These are phyloP conservation scores for Iberis pinnata DNA, from an alignment of 345 rosid species.

Conservation along the genomic window DNA sequence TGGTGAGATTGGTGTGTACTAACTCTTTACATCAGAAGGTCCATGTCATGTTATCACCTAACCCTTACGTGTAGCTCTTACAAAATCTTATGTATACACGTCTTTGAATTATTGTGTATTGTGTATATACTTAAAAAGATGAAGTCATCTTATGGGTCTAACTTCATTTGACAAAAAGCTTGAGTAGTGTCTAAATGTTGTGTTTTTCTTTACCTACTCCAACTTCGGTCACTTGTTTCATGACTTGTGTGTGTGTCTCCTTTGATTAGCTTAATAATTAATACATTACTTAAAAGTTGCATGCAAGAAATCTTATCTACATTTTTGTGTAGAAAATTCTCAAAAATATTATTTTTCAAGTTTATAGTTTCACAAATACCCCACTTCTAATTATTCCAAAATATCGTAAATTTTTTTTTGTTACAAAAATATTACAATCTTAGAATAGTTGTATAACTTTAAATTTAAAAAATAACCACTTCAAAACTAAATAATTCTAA, in stretches of 20 bases:
- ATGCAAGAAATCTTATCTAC: slow-evolving; percentile 15
- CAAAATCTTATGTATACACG: slow-evolving; percentile 11
- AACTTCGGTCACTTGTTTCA: slow-evolving; percentile 23
- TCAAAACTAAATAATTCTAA: too few species aligned
- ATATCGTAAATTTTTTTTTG: too few species aligned
- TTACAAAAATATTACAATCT: too few species aligned
- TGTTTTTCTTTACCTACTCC: slow-evolving; percentile 32
- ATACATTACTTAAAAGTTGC: slow-evolving; percentile 9
- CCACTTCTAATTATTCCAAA: too few species aligned
- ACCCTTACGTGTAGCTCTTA: slow-evolving; percentile 2
- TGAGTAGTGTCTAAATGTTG: neutral
- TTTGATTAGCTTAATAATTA: neutral
- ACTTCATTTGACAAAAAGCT: slow-evolving; percentile 18
- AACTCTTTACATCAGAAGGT: slow-evolving; percentile 19
- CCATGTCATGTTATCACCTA: slow-evolving; percentile 14
- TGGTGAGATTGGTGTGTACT: slow-evolving; percentile 19
- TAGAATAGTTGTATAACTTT: too few species aligned
- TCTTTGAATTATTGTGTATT: neutral
- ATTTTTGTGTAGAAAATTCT: too few species aligned
- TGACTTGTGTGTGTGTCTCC: slow-evolving; percentile 28
- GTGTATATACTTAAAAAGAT: neutral
- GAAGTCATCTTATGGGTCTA: slow-evolving; percentile 8
- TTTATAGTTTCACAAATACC: too few species aligned
- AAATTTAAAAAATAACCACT: too few species aligned
- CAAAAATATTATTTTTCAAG: too few species aligned